Percentiles rank a stretch among this genome's conserved stretches.
Evolutionary conservation across 2,329 filamentous ascomycete genomes (phyloP).

Genomic region (Dactylonectria macrodidyma): DNA sequence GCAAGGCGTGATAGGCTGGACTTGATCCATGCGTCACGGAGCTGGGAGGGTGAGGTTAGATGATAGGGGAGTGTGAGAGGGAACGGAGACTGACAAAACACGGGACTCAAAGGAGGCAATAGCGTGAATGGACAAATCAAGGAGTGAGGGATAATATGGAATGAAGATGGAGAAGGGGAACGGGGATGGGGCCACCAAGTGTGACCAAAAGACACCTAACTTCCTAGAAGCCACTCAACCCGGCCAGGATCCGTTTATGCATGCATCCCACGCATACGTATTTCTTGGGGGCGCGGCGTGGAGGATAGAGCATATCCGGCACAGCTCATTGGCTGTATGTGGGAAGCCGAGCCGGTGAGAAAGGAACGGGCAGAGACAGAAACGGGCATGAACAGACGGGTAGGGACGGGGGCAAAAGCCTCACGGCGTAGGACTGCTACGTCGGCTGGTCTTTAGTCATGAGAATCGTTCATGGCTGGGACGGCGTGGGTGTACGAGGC

Average conservation of each 20-base stretch:
- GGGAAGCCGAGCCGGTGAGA: conserved; percentile 19
- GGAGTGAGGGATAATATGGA: conserved; percentile 46
- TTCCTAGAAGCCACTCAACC: conserved; percentile 15
- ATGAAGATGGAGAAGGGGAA: conserved; percentile 27
- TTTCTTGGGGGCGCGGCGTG: conserved; percentile 31
- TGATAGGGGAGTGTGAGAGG: conserved; percentile 10
- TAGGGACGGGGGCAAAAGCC: conserved; percentile 13
- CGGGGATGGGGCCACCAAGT: conserved; percentile 39
- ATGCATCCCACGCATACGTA: conserved; percentile 49
- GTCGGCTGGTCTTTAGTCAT: conserved; percentile 46
- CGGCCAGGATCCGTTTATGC: conserved; percentile 38
- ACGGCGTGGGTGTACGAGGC: conserved; percentile 35
- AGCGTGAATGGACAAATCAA: conserved; percentile 24
- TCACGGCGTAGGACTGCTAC: conserved; percentile 36
- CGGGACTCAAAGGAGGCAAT: conserved; percentile 9
- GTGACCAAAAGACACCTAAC: conserved; percentile 18
- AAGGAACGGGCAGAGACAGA: conserved; percentile 12
- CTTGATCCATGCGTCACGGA: conserved; percentile 8
- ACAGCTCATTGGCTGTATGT: conserved; percentile 29
- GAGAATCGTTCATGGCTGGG: conserved; percentile 33
- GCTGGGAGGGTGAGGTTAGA: conserved; percentile 11
- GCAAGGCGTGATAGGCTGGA: conserved; percentile 30
- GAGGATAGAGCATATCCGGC: conserved; percentile 20
- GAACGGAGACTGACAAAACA: neutral
- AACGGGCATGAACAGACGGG: neutral